Evolutionary conservation across 1,139 yeast species (phyloP).

Genomic region (Pichia sp.): DNA sequence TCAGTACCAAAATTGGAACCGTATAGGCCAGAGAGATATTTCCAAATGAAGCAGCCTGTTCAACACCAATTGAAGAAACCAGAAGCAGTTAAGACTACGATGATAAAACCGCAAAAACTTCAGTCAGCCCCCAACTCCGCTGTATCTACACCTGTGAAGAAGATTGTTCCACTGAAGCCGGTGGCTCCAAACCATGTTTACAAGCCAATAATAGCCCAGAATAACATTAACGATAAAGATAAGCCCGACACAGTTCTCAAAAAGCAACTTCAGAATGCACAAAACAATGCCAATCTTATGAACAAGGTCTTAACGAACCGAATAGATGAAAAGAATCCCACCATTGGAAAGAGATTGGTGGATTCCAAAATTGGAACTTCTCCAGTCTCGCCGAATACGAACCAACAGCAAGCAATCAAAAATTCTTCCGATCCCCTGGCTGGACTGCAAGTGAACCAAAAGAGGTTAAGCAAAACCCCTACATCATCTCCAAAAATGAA

Average conservation of each 20-base stretch:
- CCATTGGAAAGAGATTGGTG: conserved; percentile 17
- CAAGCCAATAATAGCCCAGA: neutral
- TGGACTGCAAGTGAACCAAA: conserved; percentile 1
- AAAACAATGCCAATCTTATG: conserved; percentile 25
- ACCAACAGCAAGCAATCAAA: no score
- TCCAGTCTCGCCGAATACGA: neutral
- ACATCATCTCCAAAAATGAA: no score
- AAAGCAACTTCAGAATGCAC: conserved; percentile 25
- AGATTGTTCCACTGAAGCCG: neutral
- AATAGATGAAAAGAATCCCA: conserved; percentile 22
- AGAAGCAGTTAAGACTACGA: neutral
- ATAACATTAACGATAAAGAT: no score
- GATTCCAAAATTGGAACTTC: conserved; percentile 2
- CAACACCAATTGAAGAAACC: conserved; percentile 12
- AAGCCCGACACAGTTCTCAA: conserved; percentile 18
- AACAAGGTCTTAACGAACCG: conserved; percentile 26
- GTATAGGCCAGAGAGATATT: conserved; percentile 35
- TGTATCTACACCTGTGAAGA: neutral
- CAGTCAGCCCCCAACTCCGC: neutral
- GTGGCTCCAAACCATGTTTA: neutral
- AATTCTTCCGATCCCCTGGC: conserved; percentile 2
- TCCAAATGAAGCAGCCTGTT: no score
- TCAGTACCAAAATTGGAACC: conserved; percentile 76
- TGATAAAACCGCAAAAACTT: neutral
- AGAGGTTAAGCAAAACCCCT: no score